Conservation (phyloP, 192 early-diverging fungal species). For the Backusella australiensis region DNA sequence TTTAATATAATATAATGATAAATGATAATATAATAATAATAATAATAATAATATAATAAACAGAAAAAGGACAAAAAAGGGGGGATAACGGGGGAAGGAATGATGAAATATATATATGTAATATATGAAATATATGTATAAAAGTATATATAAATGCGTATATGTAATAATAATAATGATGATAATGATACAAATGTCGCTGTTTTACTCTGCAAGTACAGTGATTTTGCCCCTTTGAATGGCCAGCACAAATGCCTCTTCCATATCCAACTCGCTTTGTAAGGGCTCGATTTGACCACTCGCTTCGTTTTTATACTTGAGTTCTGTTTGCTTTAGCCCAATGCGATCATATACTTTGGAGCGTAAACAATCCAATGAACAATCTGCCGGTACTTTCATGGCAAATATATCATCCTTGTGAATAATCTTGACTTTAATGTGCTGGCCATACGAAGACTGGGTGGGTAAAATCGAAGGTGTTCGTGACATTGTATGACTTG, state of each 20-base stretch:
- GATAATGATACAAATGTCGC: neutral
- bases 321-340: constrained; percentile 17
- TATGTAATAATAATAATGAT: neutral
- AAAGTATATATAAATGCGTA: neutral
- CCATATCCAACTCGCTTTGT: constrained; percentile 38
- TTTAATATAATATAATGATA: constrained; percentile 11
- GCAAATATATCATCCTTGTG: constrained; percentile 65
- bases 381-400: constrained; percentile 54
- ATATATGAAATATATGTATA: neutral
- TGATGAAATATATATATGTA: neutral
- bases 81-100: neutral
- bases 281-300: constrained; percentile 22
- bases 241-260: constrained; percentile 40
- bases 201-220: constrained; percentile 13
- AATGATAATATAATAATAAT: neutral
- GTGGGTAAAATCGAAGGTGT: constrained; percentile 21
- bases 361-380: constrained; percentile 49
- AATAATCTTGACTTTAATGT: constrained; percentile 64
- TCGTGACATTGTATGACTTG: constrained; percentile 19
- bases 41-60: neutral
- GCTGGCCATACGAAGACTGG: constrained; percentile 11
- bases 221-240: constrained; percentile 43
- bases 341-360: constrained; percentile 56
- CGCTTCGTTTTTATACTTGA: constrained; percentile 40
- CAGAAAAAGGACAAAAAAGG: neutral